A percentile compares a stretch with the other conserved stretches of the same genome.
phyloP scores from a whole-genome alignment of 176 grass and related monocot species.

The Ensete ventricosum region DNA sequence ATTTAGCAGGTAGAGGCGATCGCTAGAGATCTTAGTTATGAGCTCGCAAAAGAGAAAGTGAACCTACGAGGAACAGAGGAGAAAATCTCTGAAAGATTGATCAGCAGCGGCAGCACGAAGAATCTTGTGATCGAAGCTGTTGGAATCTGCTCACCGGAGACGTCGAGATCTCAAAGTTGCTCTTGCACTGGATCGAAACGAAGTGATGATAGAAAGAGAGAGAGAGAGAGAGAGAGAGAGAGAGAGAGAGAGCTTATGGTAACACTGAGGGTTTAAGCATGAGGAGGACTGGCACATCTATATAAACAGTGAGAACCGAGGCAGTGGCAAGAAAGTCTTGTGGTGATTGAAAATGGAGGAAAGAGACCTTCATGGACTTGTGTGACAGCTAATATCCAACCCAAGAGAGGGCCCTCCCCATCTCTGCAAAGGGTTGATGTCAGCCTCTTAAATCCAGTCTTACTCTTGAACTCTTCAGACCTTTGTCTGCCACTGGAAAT shows the following conservation, averaged over 20 bases:
- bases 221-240: not conserved
- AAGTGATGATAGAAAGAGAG: not conserved
- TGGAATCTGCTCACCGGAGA: not conserved
- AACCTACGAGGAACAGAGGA: not conserved
- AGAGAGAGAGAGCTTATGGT: too few relatives aligned
- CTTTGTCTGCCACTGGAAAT: not conserved
- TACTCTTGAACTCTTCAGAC: not conserved
- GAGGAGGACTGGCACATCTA: not conserved
- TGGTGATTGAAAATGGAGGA: not conserved
- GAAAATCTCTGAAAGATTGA: not conserved
- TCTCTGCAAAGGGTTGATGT: not conserved
- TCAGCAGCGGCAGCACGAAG: too few relatives aligned
- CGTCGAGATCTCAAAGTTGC: too few relatives aligned
- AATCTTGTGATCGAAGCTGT: not conserved
- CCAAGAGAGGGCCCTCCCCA: not conserved
- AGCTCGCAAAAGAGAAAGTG: not conserved
- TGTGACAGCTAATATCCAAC: constrained; percentile 19
- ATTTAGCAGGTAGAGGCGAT: not conserved
- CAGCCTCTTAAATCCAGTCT: not conserved
- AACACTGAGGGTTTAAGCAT: not conserved
- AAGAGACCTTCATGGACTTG: not conserved
- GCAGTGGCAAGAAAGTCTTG: not conserved
- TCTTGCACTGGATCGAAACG: not conserved
- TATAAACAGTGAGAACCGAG: not conserved
- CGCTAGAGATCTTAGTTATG: not conserved